These are phyloP conservation scores for Malania oleifera DNA, from an alignment of 164 flowering plant genomes.

Conservation along the genomic window DNA sequence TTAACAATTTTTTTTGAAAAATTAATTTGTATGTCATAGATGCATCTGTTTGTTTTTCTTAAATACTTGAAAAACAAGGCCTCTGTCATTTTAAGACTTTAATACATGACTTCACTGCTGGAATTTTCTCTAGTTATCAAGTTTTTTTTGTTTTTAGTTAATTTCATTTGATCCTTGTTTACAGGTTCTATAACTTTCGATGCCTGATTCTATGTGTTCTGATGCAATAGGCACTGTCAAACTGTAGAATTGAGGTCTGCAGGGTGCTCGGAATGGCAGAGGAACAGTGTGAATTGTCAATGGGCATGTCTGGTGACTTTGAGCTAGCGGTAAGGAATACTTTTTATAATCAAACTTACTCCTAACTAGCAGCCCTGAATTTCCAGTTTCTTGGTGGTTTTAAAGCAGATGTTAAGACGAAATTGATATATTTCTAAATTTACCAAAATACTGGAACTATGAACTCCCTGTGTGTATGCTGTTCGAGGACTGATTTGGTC, in stretches of 20 bases:
- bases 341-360: background rate
- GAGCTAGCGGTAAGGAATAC: slow-evolving; percentile 72
- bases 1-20: background rate
- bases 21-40: background rate
- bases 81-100: too few species aligned
- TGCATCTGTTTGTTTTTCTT: too few species aligned
- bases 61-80: too few species aligned
- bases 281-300: slow-evolving; percentile 82
- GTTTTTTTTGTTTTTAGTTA: too few species aligned
- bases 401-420: background rate
- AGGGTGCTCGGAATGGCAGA: slow-evolving; percentile 69
- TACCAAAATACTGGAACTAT: background rate
- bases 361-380: background rate
- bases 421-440: background rate
- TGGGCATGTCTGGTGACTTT: slow-evolving; percentile 99
- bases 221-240: slow-evolving; percentile 48
- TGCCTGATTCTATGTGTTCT: background rate
- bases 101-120: too few species aligned
- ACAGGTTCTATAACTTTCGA: background rate
- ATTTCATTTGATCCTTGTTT: background rate
- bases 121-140: too few species aligned
- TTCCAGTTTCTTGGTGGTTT: too few species aligned
- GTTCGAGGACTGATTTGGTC: background rate
- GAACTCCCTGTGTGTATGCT: background rate
- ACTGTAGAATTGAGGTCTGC: slow-evolving; percentile 79